Percentiles rank a stretch among this genome's conserved stretches.
Conservation (phyloP, 2,329 filamentous ascomycete genomes). For the Cercospora sp. region DNA sequence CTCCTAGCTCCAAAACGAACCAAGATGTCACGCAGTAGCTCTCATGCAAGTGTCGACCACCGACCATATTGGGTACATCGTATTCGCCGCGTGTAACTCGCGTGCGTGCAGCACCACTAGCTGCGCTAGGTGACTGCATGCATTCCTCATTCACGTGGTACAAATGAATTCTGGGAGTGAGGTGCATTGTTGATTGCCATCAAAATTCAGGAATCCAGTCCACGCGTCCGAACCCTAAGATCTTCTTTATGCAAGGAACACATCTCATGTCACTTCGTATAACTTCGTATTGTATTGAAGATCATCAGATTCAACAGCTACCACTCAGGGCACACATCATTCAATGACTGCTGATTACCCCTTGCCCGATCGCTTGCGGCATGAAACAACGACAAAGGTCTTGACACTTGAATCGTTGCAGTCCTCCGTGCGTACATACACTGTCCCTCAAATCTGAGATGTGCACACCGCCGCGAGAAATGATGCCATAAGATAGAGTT, state of each 20-base stretch:
- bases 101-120: not conserved
- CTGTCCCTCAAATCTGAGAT: not conserved
- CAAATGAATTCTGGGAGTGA: not conserved
- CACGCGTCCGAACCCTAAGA: not conserved
- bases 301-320: not conserved
- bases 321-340: too few species aligned
- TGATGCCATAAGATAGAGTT: not conserved
- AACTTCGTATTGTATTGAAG: not conserved
- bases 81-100: not conserved
- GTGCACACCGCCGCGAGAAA: not conserved
- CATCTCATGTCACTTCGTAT: not conserved
- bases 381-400: not conserved
- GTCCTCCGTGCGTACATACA: not conserved
- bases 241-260: not conserved
- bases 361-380: not conserved
- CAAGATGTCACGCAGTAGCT: slow-evolving; percentile 5
- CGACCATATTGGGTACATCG: not conserved
- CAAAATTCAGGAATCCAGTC: too few species aligned
- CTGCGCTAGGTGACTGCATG: not conserved
- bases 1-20: not conserved
- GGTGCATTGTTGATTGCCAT: too few species aligned
- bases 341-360: not conserved
- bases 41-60: not conserved
- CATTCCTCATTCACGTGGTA: not conserved
- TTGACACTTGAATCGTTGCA: not conserved